Base-by-base conservation (phyloP, 192 early-diverging fungal species). In the Entrophospora sp. region DNA sequence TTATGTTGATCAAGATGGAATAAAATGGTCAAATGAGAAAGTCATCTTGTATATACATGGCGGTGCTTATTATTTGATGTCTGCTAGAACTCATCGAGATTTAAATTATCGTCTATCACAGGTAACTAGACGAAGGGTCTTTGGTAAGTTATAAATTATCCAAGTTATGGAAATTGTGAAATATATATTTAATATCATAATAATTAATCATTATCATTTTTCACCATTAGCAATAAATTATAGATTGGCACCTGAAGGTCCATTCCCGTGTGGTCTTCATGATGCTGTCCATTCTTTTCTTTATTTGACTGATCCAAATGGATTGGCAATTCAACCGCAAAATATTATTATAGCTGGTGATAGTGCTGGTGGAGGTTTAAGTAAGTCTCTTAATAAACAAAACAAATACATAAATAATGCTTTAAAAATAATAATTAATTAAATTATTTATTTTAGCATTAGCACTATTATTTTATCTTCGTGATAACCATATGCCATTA, bases 21-120 rank as follows among this genome's bases (percentile, higher is more conserved):
- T 52, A 24, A 64, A 52, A 38, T 64, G 62, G 62, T 64, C 62
- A 37, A 64, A 64, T 25, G 75, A 77, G 40, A 69, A 77, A 51
- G 71, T 77, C 13, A 73, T 77, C 25, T 64, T 92, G 44, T 88
- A 86, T 58, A 61, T 85, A 40, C 92, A 93, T 62, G 92, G 92
- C 28, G 90, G 90, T 14, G 88, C 79, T 4, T 90, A 86, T 65
- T 80, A 83, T 20, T 38, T 76, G 1, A 79, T 83, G 38, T 72
- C 71, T 3, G 57, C 72, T 5, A 69, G 69, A 1, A 72, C 74
- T 0, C 77, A 88, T 74, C 74, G 83, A 30, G 61, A 59, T 2
- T 30, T 86, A 55, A 69, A 81, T 0, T 66, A 71, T 60, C 48
- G 80, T 10, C 53, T 91, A 28, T 77, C 75, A 13, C 49, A 70